A percentile compares a stretch with the other conserved stretches of the same genome.
These are phyloP conservation scores for Sphagnum tenellum DNA, from an alignment of 225 moss, liverwort and hornwort genomes.

Conservation along the genomic window DNA sequence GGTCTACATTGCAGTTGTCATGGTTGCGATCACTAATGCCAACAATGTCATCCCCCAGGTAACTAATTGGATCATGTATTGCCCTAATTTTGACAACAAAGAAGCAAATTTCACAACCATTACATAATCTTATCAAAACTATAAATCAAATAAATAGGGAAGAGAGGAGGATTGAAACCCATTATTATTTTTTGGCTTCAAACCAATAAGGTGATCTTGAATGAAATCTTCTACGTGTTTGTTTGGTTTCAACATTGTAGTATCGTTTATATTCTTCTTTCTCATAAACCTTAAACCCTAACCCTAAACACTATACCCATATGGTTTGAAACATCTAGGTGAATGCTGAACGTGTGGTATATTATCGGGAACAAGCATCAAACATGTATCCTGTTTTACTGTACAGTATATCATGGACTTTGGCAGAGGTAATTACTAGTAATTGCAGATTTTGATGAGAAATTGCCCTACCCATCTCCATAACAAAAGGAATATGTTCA, in stretches of 20 bases:
- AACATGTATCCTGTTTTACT: conserved; percentile 73
- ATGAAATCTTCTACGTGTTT: no score
- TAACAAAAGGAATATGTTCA: background rate
- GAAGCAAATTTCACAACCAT: no score
- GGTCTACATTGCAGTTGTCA: conserved; percentile 69
- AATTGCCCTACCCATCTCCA: no score
- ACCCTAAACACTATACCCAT: background rate
- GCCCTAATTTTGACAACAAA: no score
- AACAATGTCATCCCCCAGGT: conserved; percentile 88
- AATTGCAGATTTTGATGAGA: no score
- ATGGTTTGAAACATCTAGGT: conserved; percentile 22
- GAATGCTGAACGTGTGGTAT: conserved; percentile 74
- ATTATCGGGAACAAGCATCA: conserved; percentile 69
- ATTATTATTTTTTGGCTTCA: no score
- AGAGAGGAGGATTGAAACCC: no score
- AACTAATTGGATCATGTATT: no score
- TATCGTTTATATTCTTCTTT: background rate
- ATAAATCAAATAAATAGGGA: no score
- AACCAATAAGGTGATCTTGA: no score
- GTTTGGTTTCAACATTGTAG: no score
- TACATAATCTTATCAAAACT: no score
- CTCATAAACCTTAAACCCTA: background rate
- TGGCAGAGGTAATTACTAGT: conserved; percentile 55
- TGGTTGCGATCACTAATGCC: conserved; percentile 81
- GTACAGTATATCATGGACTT: conserved; percentile 65